A percentile compares a stretch with the other conserved stretches of the same genome.
These are phyloP conservation scores for Cymbopogon flexuosus DNA, from an alignment of 202 grass and related monocot genomes.

Conservation along the genomic window DNA sequence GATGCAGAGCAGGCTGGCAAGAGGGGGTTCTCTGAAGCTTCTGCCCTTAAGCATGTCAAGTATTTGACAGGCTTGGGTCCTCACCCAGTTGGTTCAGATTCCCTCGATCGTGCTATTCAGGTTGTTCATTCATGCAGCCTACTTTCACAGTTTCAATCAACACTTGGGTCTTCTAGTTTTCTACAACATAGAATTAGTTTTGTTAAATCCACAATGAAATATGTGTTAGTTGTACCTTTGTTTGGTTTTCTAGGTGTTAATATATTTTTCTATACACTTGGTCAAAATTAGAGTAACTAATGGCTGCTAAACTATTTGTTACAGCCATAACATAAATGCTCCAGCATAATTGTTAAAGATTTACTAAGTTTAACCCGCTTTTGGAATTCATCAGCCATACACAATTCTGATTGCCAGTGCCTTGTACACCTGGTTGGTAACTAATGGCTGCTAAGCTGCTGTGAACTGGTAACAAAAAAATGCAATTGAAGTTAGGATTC, in stretches of 20 bases:
- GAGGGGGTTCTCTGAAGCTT: slow-evolving; percentile 79
- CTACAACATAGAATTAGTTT: too few species aligned
- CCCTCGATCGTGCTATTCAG: slow-evolving; percentile 76
- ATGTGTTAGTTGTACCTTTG: not conserved
- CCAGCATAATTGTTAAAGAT: too few species aligned
- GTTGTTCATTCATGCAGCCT: slow-evolving; percentile 39
- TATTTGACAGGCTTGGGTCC: slow-evolving; percentile 75
- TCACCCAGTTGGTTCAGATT: slow-evolving; percentile 83
- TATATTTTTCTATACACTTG: not conserved
- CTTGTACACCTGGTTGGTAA: not conserved
- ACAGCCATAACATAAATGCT: too few species aligned
- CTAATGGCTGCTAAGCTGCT: not conserved
- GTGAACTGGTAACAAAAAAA: not conserved
- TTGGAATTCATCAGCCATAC: too few species aligned
- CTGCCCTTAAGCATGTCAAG: slow-evolving; percentile 74
- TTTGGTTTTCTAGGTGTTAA: not conserved
- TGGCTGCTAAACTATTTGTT: too few species aligned
- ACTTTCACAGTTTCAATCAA: not conserved
- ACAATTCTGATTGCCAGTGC: too few species aligned
- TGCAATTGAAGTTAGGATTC: not conserved
- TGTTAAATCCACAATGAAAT: too few species aligned
- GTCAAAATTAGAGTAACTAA: not conserved
- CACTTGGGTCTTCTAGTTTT: not conserved
- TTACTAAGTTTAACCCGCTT: too few species aligned
- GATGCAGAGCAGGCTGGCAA: slow-evolving; percentile 65